Percentiles rank a stretch among this genome's conserved stretches.
Evolutionary conservation across 2,329 filamentous ascomycete genomes (phyloP).

Genomic region (Ophiostoma novo-ulmi): DNA sequence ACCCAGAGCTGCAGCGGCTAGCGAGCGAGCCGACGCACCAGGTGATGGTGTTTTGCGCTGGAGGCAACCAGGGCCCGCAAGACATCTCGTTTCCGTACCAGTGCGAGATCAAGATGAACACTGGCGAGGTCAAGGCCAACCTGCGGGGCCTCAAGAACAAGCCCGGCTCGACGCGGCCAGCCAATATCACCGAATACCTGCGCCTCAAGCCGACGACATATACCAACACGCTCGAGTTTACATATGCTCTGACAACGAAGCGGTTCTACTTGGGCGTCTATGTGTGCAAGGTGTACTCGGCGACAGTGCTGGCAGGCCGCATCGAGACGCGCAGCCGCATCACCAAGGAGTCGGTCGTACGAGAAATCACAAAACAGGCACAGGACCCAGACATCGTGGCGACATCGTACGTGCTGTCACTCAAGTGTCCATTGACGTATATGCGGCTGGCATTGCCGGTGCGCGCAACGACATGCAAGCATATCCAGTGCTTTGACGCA

Average conservation of each 20-base stretch:
- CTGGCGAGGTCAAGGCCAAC: slow-evolving; percentile 85
- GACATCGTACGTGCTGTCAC: slow-evolving; percentile 79
- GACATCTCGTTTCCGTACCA: slow-evolving; percentile 89
- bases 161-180: slow-evolving; percentile 86
- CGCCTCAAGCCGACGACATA: slow-evolving; percentile 64
- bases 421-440: slow-evolving; percentile 89
- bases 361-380: slow-evolving; percentile 63
- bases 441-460: slow-evolving; percentile 75
- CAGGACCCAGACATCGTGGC: slow-evolving; percentile 85
- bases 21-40: slow-evolving; percentile 55
- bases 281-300: slow-evolving; percentile 67
- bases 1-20: slow-evolving; percentile 48
- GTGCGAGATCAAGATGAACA: slow-evolving; percentile 86
- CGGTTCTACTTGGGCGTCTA: slow-evolving; percentile 69
- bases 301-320: slow-evolving; percentile 63
- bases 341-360: slow-evolving; percentile 72
- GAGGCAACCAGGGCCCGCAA: slow-evolving; percentile 56
- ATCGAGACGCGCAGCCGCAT: slow-evolving; percentile 68
- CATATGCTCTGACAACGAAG: slow-evolving; percentile 88
- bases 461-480: slow-evolving; percentile 71
- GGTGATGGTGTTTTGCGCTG: slow-evolving; percentile 79
- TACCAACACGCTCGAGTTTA: slow-evolving; percentile 73
- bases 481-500: slow-evolving; percentile 93
- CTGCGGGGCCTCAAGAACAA: slow-evolving; percentile 93
- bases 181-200: slow-evolving; percentile 77